phyloP scores from a whole-genome alignment of 495 filamentous ascomycete genomes.

The Usnea hakonensis region DNA sequence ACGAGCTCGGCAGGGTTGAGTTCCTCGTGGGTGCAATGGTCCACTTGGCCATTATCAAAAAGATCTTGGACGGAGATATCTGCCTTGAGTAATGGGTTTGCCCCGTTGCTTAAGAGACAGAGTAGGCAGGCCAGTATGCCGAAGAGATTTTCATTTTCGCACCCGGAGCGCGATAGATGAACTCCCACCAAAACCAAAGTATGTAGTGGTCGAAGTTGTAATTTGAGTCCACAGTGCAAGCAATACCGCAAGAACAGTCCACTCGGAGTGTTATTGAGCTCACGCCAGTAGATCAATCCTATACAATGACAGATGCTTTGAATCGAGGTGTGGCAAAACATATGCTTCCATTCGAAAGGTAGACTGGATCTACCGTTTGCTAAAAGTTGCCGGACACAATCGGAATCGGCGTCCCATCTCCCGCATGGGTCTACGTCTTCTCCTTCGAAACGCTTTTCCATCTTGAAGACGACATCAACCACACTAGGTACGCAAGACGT shows the following conservation, averaged over 20 bases:
- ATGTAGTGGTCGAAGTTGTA: conserved; percentile 34
- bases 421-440: conserved; percentile 37
- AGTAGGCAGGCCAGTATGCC: conserved; percentile 35
- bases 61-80: conserved; percentile 17
- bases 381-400: conserved; percentile 25
- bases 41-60: background rate
- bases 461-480: conserved; percentile 43
- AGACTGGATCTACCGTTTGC: conserved; percentile 22
- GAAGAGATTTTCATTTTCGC: conserved; percentile 34
- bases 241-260: conserved; percentile 33
- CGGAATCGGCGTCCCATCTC: conserved; percentile 36
- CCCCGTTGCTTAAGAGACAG: conserved; percentile 30
- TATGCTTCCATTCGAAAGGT: conserved; percentile 34
- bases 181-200: conserved; percentile 31
- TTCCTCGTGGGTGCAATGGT: conserved; percentile 16
- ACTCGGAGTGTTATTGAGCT: conserved; percentile 29
- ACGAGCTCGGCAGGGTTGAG: conserved; percentile 14
- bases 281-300: conserved; percentile 24
- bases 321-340: conserved; percentile 37
- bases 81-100: conserved; percentile 24
- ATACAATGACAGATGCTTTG: conserved; percentile 35
- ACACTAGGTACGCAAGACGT: conserved; percentile 26
- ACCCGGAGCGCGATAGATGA: conserved; percentile 28
- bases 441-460: conserved; percentile 33
- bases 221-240: conserved; percentile 27